Evolutionary conservation across 1,139 yeast genomes (phyloP), one percentile per base, ranked within the genome.

Genomic region (Kazachstania sp.): DNA sequence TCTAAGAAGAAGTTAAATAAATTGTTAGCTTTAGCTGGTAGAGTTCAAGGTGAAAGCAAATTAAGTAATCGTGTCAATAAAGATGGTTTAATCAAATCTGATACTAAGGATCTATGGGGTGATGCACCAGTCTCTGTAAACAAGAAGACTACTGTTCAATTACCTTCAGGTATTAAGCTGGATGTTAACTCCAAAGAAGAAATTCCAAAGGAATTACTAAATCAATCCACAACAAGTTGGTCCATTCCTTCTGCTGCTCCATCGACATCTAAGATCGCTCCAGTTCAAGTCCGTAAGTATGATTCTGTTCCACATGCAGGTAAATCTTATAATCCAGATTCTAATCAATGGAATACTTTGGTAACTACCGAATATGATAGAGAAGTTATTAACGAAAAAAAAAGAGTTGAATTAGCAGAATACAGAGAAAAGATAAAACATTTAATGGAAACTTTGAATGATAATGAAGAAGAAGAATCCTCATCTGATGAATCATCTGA

Each of bases 261-360:
- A 11, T 64, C 65, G 31, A 83, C 95, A 0, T 60, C 84, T 51
- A 70, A 68, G 39, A 67, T 69, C 44, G 71, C 71, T 2, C 87
- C 95, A 1, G 66, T 81, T 29, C 59, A 63, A 23, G 72, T 77
- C 43, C 71, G 68, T 54, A 72, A 75, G 20, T 65, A 73, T 6
- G 81, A 78, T 23, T 68, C 61, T 7, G 51, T 81, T 6, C 87
- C 92, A 18, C 83, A 82, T 58, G 92, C 83, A 2, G 98, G 98
- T 47, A 85, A 85, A 65, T 90, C 97, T 3, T 92, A 92, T 63
- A 92, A 92, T 63, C 98, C 98, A 34, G 77, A 94, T 13, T 71
- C 83, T 54, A 85, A 83, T 51, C 79, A 86, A 34, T 92, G 98
- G 98, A 79, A 80, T 59, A 70, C 69, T 30, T 72, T 90, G 57